Evolutionary conservation across 202 grass and related monocot genomes (phyloP), one percentile per base, ranked within the genome.

Genomic region (Thinopyrum obtusiflorum): DNA sequence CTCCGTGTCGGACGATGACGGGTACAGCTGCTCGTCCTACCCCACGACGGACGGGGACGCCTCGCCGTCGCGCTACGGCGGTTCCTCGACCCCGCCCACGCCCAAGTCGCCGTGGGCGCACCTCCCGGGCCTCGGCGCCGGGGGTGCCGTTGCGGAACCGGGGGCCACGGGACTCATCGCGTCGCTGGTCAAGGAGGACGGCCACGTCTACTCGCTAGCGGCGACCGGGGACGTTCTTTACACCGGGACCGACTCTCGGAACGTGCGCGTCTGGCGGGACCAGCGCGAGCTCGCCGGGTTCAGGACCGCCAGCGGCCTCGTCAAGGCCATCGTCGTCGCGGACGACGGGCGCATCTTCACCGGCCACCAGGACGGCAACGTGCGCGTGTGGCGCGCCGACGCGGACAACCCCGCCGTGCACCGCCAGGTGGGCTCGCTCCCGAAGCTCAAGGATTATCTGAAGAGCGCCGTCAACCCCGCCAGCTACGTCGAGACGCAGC

Each of bases 311-410:
- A 97, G 95, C 80, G 95, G 92, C 7, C 91, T 97, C n/a, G 89
- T 97, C 32, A 97, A 97, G 85, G 88, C 92, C 42, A 90, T 97
- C 79, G 89, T 97, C 9, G 87, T 97, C 0, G 60, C 84, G 0
- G 44, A 0, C 2, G 85, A 94, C 42, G 82, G 86, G 0, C 86
- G 89, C 65, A 80, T 97, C 51, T 94, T 94, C 70, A 94, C 95
- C 1, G 94, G 94, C 1, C 94, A 94, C 82, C 90, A 93, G 87
- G 94, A 97, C 71, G 94, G 94, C 1, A 97, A 97, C 87, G 59
- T 97, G 63, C 79, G 94, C 0, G 87, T 97, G 36, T 97, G 94
- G 94, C 85, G 87, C 7, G 61, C 69, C 12, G 86, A 86, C 12
- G 46, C 7, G 3, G 87, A 32, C 46, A 80, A 82, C 25, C 74